Evolutionary conservation across 2,329 filamentous ascomycete species (phyloP).

Genomic region (Falciphora oryzae): DNA sequence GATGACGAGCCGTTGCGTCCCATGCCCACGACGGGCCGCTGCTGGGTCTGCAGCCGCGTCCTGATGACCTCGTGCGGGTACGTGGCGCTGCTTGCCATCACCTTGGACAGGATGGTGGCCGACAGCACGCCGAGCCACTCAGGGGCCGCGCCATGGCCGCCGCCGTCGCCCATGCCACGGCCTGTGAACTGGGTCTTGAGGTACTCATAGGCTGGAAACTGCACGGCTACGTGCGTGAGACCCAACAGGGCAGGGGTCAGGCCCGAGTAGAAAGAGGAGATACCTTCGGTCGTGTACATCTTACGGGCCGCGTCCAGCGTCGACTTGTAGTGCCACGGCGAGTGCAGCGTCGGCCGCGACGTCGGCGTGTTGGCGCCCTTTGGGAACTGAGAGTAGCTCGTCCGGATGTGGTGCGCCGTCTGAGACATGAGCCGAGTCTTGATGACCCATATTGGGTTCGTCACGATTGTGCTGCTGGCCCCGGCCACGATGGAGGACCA

Average conservation of each 20-base stretch:
- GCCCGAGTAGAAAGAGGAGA: conserved; percentile 90
- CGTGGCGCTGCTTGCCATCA: conserved; percentile 88
- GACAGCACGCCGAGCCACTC: conserved; percentile 81
- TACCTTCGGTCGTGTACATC: conserved; percentile 89
- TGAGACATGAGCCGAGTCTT: conserved; percentile 98
- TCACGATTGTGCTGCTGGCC: conserved; percentile 86
- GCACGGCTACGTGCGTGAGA: conserved; percentile 90
- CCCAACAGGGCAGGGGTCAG: conserved; percentile 88
- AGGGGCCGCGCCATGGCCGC: conserved; percentile 43
- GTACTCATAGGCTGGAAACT: conserved; percentile 94
- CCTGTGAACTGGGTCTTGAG: conserved; percentile 89
- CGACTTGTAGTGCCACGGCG: conserved; percentile 86
- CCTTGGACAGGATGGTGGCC: conserved; percentile 89
- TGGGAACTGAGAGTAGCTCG: conserved; percentile 39
- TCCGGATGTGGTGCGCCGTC: conserved; percentile 45
- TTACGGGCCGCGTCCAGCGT: conserved; percentile 89
- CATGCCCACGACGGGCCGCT: conserved; percentile 53
- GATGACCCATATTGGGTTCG: conserved; percentile 99
- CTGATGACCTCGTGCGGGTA: conserved; percentile 97
- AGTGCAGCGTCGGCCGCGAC: conserved; percentile 48
- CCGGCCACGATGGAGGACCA: conserved; percentile 89
- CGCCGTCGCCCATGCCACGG: conserved; percentile 68
- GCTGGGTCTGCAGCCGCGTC: conserved; percentile 89
- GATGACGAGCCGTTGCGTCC: conserved; percentile 14
- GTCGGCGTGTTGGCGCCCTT: conserved; percentile 49